Base-by-base conservation (phyloP, 2,329 filamentous ascomycete genomes). In the Chrysoporthe cubensis region DNA sequence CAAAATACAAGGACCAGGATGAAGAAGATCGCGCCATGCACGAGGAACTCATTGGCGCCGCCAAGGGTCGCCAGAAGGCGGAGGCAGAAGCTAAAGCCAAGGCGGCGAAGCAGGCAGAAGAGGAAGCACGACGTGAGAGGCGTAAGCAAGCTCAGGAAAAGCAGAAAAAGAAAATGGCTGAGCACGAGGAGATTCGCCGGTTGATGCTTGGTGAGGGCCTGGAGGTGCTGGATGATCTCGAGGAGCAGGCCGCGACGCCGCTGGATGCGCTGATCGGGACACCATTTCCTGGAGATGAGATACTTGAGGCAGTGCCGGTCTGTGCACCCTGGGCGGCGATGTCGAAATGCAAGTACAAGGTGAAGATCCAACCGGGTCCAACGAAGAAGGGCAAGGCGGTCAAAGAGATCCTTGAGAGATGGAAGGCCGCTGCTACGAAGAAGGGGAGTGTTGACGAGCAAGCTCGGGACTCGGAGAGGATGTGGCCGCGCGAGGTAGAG, bases 341-440 rank as follows among this genome's bases (percentile, higher is more conserved):
- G 72, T 83, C 80, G 2, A 87, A 87, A 66, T 92, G 91, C 80
- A 97, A 97, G 80, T 98, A 97, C 83, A 96, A 96, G 79, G 92
- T 90, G 65, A 99, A 99, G 82, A 79, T 99, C 73, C 96, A 98
- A 79, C 96, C 96, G 0, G 96, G 96, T 0, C 80, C 89, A 0
- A 86, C 90, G 71, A 99, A 98, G 84, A 97, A 97, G 81, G 95
- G 96, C 11, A 98, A 97, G 77, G 94, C 94, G 0, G 89, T 97
- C 60, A 93, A 92, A 77, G 95, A 98, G 79, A 90, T 98, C 43
- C 79, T 98, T n/a, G 88, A 90, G 61, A 86, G 87, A 69, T 97
- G 95, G 94, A 85, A 90, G 71, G 79, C 84, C 26, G 93, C 89
- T 62, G 87, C 88, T 7, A 78, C 75, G 9, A 84, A 81, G 75